phyloP scores from a whole-genome alignment of 805 yeast species.

The Candida multigemmis region DNA sequence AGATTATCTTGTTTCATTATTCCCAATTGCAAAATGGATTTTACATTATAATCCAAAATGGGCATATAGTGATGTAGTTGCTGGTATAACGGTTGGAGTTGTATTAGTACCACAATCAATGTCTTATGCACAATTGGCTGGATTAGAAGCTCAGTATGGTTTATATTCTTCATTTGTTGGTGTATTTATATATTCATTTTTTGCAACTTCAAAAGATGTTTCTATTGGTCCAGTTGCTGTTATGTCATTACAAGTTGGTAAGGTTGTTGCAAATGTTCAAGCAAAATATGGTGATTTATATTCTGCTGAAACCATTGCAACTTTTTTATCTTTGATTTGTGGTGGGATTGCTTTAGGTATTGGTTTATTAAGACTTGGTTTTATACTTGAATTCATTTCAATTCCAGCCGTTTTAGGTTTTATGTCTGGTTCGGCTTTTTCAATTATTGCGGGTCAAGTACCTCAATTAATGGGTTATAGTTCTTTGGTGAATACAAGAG shows the following conservation, averaged over 20 bases:
- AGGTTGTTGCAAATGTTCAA: slow-evolving; percentile 61
- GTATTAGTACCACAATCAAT: slow-evolving; percentile 92
- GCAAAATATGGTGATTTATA: slow-evolving; percentile 30
- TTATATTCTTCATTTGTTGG: slow-evolving; percentile 89
- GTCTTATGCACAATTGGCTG: slow-evolving; percentile 89
- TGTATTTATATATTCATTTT: slow-evolving; percentile 77
- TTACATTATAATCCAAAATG: slow-evolving; percentile 73
- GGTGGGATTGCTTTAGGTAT: slow-evolving; percentile 80
- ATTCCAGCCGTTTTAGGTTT: slow-evolving; percentile 90
- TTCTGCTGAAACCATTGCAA: slow-evolving; percentile 68
- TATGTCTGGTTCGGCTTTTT: slow-evolving; percentile 91
- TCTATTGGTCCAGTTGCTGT: slow-evolving; percentile 97
- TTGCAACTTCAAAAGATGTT: slow-evolving; percentile 93
- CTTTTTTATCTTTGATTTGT: slow-evolving; percentile 68
- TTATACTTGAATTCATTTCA: slow-evolving; percentile 81
- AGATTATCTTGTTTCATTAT: slow-evolving; percentile 51
- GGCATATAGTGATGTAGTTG: slow-evolving; percentile 76
- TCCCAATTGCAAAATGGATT: slow-evolving; percentile 82
- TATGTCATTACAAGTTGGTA: slow-evolving; percentile 80
- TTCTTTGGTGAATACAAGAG: slow-evolving; percentile 61
- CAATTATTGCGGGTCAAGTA: slow-evolving; percentile 75
- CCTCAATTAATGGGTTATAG: slow-evolving; percentile 78
- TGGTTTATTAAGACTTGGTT: slow-evolving; percentile 79
- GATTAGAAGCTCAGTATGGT: slow-evolving; percentile 75
- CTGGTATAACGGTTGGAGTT: slow-evolving; percentile 90